A percentile compares a stretch with the other conserved stretches of the same genome.
These are phyloP conservation scores for Coleophoma crateriformis DNA, from an alignment of 2,329 filamentous ascomycete genomes.

Conservation along the genomic window DNA sequence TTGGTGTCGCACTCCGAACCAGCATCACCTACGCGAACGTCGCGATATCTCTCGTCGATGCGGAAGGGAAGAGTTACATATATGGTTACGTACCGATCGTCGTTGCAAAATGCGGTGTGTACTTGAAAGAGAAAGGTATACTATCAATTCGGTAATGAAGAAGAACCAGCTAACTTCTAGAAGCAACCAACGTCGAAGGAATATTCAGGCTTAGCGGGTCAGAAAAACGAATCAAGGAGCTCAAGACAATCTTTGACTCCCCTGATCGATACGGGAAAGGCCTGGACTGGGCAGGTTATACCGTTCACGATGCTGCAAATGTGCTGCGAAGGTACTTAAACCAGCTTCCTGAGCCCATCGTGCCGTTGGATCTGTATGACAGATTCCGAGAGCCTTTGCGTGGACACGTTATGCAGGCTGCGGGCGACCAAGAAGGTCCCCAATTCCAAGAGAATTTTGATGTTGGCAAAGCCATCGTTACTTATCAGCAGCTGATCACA, in stretches of 20 bases:
- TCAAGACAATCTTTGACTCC: conserved; percentile 87
- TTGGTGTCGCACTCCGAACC: conserved; percentile 85
- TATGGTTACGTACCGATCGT: conserved; percentile 99
- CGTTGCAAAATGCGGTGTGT: conserved; percentile 96
- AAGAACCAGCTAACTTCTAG: conserved; percentile 3
- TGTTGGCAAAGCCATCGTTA: conserved; percentile 67
- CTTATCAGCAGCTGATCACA: conserved; percentile 87
- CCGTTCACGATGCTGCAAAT: conserved; percentile 96
- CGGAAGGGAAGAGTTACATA: conserved; percentile 90
- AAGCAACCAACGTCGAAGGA: conserved; percentile 90
- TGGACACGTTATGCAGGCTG: conserved; percentile 59
- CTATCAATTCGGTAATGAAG: conserved; percentile 9
- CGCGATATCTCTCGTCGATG: conserved; percentile 91
- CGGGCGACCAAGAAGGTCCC: conserved; percentile 61
- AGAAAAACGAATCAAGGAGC: conserved; percentile 96
- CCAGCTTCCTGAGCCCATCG: conserved; percentile 92
- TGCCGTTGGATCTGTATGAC: conserved; percentile 89
- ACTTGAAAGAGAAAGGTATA: conserved; percentile 94
- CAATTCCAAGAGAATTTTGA: conserved; percentile 72
- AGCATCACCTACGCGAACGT: conserved; percentile 98
- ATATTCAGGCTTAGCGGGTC: conserved; percentile 96
- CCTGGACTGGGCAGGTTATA: conserved; percentile 94
- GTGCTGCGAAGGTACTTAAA: conserved; percentile 94
- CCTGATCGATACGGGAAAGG: conserved; percentile 95
- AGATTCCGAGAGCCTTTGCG: conserved; percentile 81